Evolutionary conservation across 768 basidiomycete species (phyloP), one percentile per base, ranked within the genome.

Genomic region (Holtermanniella nyarrowii): DNA sequence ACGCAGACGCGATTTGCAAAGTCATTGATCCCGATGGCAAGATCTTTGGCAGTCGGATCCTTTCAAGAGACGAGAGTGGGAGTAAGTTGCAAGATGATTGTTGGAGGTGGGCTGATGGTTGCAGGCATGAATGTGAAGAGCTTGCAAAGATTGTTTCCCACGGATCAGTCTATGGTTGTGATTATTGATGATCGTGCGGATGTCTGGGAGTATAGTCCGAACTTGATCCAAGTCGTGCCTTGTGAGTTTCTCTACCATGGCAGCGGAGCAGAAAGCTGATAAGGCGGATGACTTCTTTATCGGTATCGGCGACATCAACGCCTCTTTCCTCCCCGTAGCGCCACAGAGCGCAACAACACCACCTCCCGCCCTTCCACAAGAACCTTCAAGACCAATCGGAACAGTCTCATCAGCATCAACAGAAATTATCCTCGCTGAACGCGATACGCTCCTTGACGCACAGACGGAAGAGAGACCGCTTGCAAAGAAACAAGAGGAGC

Each of bases 141-240:
- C 65, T 72, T 99, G 21, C 83, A 88, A 67, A 78, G 95, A 24
- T 73, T 99, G 44, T 99, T 99, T 67, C 95, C 95, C 4, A 89
- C 87, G 51, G 93, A 97, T 72, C 89, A 87, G 37, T 89, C 88
- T 22, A 99, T 95, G 93, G 93, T 97, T 1, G 93, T 97, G 59
- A 86, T 99, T 61, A 97, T 99, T 53, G 95, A 99, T 72, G 95
- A 99, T 73, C 83, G 95, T 22, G 85, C 88, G 3, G 95, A 99
- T 66, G 93, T 99, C 26, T 99, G 95, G 95, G 87, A 89, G 64
- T 89, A 89, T 81, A 86, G 86, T 63, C 89, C 91, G 1, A 96
- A 99, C 72, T 77, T 99, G 37, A 79, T 97, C 68, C 93, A 96
- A 76, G 93, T 97, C 52, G 81, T 96, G 21, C 93, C 93, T 50